Base-by-base conservation (phyloP, 2,329 filamentous ascomycete genomes). In the Diaporthe citri region DNA sequence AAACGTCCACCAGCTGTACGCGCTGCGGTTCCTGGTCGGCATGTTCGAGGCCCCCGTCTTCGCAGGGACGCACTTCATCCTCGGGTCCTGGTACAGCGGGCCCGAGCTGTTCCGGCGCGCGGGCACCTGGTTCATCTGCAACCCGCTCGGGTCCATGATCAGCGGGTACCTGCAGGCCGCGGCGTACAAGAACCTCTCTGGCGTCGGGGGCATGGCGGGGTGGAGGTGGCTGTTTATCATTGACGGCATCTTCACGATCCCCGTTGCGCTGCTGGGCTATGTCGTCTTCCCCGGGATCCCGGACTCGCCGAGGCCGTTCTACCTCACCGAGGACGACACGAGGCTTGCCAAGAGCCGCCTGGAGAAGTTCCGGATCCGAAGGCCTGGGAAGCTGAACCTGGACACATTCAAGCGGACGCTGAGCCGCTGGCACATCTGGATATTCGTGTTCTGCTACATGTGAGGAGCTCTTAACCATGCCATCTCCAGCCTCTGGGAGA, bases 211-310 rank as follows among this genome's bases (percentile, higher is more conserved):
- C 0, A 83, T 89, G 78, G 82, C 86, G 0, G 88, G 88, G 0
- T 90, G 88, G 88, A 80, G 84, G 73, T 88, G 86, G 88, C 81
- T 91, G 0, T 91, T 91, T 70, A 87, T 91, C 15, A 89, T 92
- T n/a, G 89, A 90, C 75, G 88, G 88, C 1, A 83, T 90, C 34
- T 90, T 91, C 78, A 90, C 88, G 1, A 82, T 91, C 5, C 88
- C 87, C 0, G 86, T 91, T 20, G 87, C 88, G 0, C 75, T 90
- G 5, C 81, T 89, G 9, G 88, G 88, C 0, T 90, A 85, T 73
- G 69, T 88, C 15, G 84, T 90, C 15, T 83, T 83, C 60, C 85
- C 84, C 0, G 84, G 83, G 2, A 80, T 85, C 4, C 84, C 85
- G 15, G 84, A 84, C 71, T 85, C 83, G 0, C 83, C 83, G 0